Conservation (phyloP, 148 eudicot species). For the Rhododendron henanense region DNA sequence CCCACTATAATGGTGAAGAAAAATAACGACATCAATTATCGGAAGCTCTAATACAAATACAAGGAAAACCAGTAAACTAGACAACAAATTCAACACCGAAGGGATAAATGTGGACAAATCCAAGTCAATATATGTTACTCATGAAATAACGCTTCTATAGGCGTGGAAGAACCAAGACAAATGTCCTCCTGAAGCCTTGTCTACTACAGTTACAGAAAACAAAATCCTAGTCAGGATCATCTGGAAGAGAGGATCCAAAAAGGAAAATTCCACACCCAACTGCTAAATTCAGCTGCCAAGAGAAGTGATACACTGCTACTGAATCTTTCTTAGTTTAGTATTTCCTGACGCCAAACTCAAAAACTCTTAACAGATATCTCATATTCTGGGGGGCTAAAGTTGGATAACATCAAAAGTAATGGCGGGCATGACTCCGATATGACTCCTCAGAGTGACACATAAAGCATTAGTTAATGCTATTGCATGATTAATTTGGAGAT, state of each 20-base stretch:
- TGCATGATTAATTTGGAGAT: background rate
- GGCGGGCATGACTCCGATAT: background rate
- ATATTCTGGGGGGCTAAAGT: background rate
- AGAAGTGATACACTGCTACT: background rate
- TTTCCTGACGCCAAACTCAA: background rate
- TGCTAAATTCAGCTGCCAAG: background rate
- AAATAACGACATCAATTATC: background rate
- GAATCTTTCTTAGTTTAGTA: background rate
- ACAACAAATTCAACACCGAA: background rate
- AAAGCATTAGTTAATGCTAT: background rate
- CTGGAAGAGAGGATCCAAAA: background rate
- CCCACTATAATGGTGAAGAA: slow-evolving; percentile 55
- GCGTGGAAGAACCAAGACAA: background rate
- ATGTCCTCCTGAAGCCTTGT: background rate
- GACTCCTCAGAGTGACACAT: background rate
- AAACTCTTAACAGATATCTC: background rate
- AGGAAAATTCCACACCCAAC: background rate
- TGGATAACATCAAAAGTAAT: background rate
- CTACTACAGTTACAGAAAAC: background rate
- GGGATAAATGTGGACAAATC: background rate
- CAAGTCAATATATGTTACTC: background rate
- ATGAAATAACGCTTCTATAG: background rate
- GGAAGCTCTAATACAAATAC: background rate
- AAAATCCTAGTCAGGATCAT: background rate
- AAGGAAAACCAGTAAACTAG: background rate